Percentiles rank a stretch among this genome's conserved stretches.
Conservation (phyloP, 805 yeast species). For the Metschnikowia continentalis region DNA sequence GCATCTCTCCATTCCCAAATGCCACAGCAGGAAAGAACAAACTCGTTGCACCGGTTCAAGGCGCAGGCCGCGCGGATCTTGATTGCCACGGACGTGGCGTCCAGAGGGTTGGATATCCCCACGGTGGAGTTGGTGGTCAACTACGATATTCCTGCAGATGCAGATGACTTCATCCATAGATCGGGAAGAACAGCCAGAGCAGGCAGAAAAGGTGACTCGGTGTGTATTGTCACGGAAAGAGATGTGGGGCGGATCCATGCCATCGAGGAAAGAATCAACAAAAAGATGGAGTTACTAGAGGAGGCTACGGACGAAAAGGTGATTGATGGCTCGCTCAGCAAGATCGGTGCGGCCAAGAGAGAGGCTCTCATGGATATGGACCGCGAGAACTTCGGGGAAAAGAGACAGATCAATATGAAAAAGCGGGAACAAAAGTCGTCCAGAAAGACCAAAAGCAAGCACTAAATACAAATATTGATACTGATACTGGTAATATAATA, state of each 20-base stretch:
- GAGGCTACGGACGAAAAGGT: slow-evolving; percentile 71
- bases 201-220: slow-evolving; percentile 80
- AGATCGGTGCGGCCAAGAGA: slow-evolving; percentile 77
- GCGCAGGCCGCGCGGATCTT: slow-evolving; percentile 92
- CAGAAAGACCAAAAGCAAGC: slow-evolving; percentile 1
- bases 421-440: slow-evolving; percentile 22
- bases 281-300: slow-evolving; percentile 73
- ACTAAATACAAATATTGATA: no score
- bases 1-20: slow-evolving; percentile 91
- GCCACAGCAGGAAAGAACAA: slow-evolving; percentile 89
- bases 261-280: slow-evolving; percentile 79
- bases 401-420: slow-evolving; percentile 47
- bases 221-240: slow-evolving; percentile 78
- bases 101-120: slow-evolving; percentile 96
- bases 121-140: slow-evolving; percentile 85
- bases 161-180: slow-evolving; percentile 94
- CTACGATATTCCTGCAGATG: slow-evolving; percentile 91
- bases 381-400: slow-evolving; percentile 80
- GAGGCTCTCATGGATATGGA: slow-evolving; percentile 95
- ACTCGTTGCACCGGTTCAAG: slow-evolving; percentile 85
- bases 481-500: no score
- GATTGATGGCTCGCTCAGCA: slow-evolving; percentile 64
- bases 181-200: slow-evolving; percentile 99
- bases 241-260: slow-evolving; percentile 79
- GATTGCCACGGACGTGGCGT: slow-evolving; percentile 95